phyloP scores from a whole-genome alignment of 1,284 basidiomycete species.

The Boletellus deceptivus region DNA sequence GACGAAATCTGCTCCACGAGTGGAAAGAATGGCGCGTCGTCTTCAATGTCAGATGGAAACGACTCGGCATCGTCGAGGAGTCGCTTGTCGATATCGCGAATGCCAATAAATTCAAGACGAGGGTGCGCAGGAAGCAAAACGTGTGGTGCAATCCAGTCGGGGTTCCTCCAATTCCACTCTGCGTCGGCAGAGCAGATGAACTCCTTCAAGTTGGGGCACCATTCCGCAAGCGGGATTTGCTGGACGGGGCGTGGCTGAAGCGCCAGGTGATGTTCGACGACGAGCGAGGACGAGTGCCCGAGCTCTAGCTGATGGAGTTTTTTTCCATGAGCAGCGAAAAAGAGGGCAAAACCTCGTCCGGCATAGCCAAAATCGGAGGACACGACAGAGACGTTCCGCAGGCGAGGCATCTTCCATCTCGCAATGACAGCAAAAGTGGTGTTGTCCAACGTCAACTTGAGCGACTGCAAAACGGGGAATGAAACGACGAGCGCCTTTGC shows the following conservation, averaged over 20 bases:
- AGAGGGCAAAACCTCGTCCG: conserved; percentile 56
- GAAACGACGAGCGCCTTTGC: conserved; percentile 38
- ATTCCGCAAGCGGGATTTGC: conserved; percentile 51
- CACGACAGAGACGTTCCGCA: conserved; percentile 62
- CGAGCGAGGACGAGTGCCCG: conserved; percentile 62
- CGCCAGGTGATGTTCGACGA: conserved; percentile 62
- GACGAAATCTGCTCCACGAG: conserved; percentile 62
- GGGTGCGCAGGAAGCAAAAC: conserved; percentile 64
- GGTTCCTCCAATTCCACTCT: conserved; percentile 75
- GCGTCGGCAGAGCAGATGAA: conserved; percentile 73
- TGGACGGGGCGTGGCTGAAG: conserved; percentile 37
- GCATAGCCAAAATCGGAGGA: conserved; percentile 68
- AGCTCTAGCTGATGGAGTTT: conserved; percentile 65
- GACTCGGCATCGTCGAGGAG: conserved; percentile 42
- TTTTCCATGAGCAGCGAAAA: conserved; percentile 63
- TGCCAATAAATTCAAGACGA: conserved; percentile 61
- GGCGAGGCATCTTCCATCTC: conserved; percentile 54
- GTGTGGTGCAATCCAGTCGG: conserved; percentile 79
- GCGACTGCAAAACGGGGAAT: conserved; percentile 58
- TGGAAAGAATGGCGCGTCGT: conserved; percentile 57
- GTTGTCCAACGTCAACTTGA: conserved; percentile 69
- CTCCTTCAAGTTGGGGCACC: conserved; percentile 63
- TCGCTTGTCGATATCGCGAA: conserved; percentile 66
- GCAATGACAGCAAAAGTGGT: conserved; percentile 64
- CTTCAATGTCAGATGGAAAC: conserved; percentile 31